Percentiles rank a stretch among this genome's conserved stretches.
Conservation (phyloP, 306 rosid species). For the Malus sylvestris region DNA sequence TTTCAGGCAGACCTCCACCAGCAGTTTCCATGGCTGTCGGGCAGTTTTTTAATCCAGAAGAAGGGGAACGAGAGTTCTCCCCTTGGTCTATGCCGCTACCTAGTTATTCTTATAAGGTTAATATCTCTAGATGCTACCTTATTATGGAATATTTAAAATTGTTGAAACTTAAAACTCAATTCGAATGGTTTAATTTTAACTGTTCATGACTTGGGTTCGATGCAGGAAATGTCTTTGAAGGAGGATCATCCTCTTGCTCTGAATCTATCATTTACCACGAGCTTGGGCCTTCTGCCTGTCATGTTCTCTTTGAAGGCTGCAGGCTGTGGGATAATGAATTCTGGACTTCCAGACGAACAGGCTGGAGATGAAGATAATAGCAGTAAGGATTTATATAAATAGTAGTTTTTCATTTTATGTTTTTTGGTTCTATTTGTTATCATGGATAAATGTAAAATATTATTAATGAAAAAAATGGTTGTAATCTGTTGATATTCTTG, state of each 20-base stretch:
- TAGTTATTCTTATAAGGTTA: constrained; percentile 64
- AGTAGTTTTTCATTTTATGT: constrained; percentile 15
- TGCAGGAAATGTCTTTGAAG: constrained; percentile 69
- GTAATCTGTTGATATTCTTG: background rate
- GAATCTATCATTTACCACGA: constrained; percentile 64
- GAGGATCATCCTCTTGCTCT: constrained; percentile 90
- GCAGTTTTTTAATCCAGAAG: constrained; percentile 87
- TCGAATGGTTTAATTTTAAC: constrained; percentile 8
- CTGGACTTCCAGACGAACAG: constrained; percentile 76
- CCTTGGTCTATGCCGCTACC: constrained; percentile 74
- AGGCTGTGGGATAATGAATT: constrained; percentile 76
- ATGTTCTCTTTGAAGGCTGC: constrained; percentile 69
- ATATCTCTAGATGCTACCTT: constrained; percentile 20
- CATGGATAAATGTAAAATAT: background rate
- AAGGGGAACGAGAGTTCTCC: constrained; percentile 64
- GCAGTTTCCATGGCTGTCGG: constrained; percentile 99
- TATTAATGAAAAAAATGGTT: background rate
- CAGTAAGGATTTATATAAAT: constrained; percentile 38
- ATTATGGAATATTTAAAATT: background rate
- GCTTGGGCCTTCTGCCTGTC: constrained; percentile 93
- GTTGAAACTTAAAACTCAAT: background rate
- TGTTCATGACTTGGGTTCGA: constrained; percentile 13
- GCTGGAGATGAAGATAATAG: constrained; percentile 65
- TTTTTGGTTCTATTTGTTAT: background rate
- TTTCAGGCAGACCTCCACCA: constrained; percentile 99